These are phyloP conservation scores for Linderina pennispora DNA, from an alignment of 192 early-diverging fungal genomes.

Conservation along the genomic window DNA sequence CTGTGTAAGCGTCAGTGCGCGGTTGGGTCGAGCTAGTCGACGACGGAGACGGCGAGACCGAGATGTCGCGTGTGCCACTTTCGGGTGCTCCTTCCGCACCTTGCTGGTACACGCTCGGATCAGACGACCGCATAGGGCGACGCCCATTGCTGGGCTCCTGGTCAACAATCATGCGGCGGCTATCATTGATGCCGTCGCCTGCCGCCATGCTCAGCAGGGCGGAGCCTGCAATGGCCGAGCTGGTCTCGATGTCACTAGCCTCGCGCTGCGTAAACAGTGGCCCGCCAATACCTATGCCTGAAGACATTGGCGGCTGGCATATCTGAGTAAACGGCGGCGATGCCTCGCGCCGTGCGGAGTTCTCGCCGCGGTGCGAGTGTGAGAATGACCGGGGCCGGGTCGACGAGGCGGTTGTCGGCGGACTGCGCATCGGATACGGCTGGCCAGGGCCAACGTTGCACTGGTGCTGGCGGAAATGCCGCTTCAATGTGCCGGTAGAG, in stretches of 20 bases:
- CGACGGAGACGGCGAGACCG: slow-evolving; percentile 41
- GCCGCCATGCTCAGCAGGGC: slow-evolving; percentile 48
- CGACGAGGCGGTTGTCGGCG: slow-evolving; percentile 10
- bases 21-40: slow-evolving; percentile 1
- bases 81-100: slow-evolving; percentile 10
- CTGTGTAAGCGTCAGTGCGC: not conserved
- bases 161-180: slow-evolving; percentile 18
- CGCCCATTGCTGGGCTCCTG: slow-evolving; percentile 6
- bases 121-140: slow-evolving; percentile 29
- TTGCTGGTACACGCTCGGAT: slow-evolving; percentile 35
- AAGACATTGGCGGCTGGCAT: too few species aligned
- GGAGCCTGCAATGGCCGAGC: slow-evolving; percentile 42
- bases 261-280: slow-evolving; percentile 3
- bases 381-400: slow-evolving; percentile 36
- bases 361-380: slow-evolving; percentile 42
- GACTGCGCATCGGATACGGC: slow-evolving; percentile 19
- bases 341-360: slow-evolving; percentile 19
- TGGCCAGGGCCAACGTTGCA: slow-evolving; percentile 17
- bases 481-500: slow-evolving; percentile 47
- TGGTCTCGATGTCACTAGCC: slow-evolving; percentile 23
- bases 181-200: too few species aligned
- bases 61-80: slow-evolving; percentile 39
- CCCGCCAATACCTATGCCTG: slow-evolving; percentile 1
- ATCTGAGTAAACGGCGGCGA: slow-evolving; percentile 25
- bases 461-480: slow-evolving; percentile 46